Base-by-base conservation (phyloP, 2,329 filamentous ascomycete genomes). In the Onygenales sp. region DNA sequence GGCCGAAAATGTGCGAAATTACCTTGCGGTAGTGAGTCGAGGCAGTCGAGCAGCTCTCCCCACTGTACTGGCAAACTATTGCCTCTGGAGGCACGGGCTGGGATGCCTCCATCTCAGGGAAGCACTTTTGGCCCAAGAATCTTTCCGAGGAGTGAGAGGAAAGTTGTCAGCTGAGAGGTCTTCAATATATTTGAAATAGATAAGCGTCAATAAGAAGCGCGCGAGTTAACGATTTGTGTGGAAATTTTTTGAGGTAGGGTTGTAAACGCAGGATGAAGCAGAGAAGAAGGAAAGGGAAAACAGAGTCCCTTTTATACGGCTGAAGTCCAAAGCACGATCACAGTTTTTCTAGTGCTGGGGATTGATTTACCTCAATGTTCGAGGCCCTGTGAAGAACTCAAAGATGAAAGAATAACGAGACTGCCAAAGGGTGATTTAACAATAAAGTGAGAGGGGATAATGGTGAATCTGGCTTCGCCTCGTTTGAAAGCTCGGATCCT, bases 1-100 rank as follows among this genome's bases (percentile, higher is more conserved):
- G 81, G 21, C 88, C 88, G 60, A 92, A 92, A 52, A 91, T 80
- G 63, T 93, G 87, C 0, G 86, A 89, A 55, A 92, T 85, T 4
- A 85, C 83, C 69, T 92, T 92, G 47, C 88, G 81, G 27, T 78
- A 77, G 52, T 80, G 76, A 4, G 81, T 57, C 3, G 62, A 62
- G 34, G 63, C 63, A 2, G 62, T 60, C 1, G 60, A 63, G 27
- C 59, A 61, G 40, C 53, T 42, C 44, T 56, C 57, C 11, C 54
- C 59, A 42, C 54, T 58, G 43, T 59, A 61, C 46, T 59, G 57
- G 47, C 59, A 61, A 7, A 11, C 17, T 39, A 36, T 40, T 49
- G 6, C 6, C 21, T 14, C 2, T 11, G 13, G 10, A 40, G 14
- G 46, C 46, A n/a, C 36, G 4, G 46, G 9, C 5, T 9, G 9